These are phyloP conservation scores for Suillus bovinus DNA, from an alignment of 768 basidiomycete species.

Conservation along the genomic window DNA sequence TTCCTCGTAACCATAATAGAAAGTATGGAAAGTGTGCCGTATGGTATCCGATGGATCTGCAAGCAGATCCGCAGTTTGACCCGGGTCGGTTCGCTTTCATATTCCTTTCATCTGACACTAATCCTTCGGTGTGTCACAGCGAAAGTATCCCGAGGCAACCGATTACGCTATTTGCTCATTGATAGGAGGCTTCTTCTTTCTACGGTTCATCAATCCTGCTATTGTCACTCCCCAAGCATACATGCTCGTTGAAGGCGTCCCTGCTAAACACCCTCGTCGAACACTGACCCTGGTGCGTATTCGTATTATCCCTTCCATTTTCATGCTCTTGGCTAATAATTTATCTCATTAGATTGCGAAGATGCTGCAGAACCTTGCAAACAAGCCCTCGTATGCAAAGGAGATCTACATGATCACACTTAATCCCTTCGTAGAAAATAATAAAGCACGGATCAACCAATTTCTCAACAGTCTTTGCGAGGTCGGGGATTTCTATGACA, in stretches of 20 bases:
- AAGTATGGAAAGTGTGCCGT: slow-evolving; percentile 97
- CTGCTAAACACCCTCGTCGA: slow-evolving; percentile 95
- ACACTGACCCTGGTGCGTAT: slow-evolving; percentile 81
- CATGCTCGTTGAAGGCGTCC: slow-evolving; percentile 98
- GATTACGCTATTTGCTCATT: slow-evolving; percentile 98
- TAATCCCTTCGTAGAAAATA: slow-evolving; percentile 98
- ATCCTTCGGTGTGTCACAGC: slow-evolving; percentile 45
- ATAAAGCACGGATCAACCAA: slow-evolving; percentile 96
- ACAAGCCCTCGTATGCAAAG: slow-evolving; percentile 97
- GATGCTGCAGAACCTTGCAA: slow-evolving; percentile 99
- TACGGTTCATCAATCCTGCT: slow-evolving; percentile 99
- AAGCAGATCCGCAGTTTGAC: slow-evolving; percentile 98
- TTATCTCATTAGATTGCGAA: slow-evolving; percentile 79
- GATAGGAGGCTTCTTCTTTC: slow-evolving; percentile 99
- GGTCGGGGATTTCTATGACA: slow-evolving; percentile 99
- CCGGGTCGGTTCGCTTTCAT: slow-evolving; percentile 54
- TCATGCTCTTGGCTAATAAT: not conserved
- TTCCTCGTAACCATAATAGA: slow-evolving; percentile 98
- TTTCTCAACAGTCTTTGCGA: slow-evolving; percentile 97
- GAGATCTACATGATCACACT: slow-evolving; percentile 98
- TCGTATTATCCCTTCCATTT: not conserved
- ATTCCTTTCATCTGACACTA: slow-evolving; percentile 13
- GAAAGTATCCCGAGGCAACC: slow-evolving; percentile 98
- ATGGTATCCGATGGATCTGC: slow-evolving; percentile 99
- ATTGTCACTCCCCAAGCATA: slow-evolving; percentile 99